A percentile compares a stretch with the other conserved stretches of the same genome.
phyloP scores from a whole-genome alignment of 805 yeast genomes.

The Myxozyma kluyveri region DNA sequence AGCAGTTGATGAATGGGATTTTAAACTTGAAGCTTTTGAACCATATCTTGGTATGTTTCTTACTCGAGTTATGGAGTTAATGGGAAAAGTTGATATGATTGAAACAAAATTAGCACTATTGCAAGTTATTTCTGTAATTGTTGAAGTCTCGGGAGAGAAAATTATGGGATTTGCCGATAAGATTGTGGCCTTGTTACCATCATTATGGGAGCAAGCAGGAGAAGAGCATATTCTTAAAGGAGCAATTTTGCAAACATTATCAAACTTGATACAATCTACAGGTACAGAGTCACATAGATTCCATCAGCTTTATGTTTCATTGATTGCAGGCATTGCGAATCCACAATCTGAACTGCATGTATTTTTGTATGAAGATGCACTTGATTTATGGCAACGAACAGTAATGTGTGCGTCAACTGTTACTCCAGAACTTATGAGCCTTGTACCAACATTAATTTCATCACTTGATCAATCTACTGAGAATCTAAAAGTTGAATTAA shows the following conservation, averaged over 20 bases:
- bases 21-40: conserved; percentile 62
- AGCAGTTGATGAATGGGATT: conserved; percentile 83
- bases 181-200: conserved; percentile 55
- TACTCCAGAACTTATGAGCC: conserved; percentile 44
- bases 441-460: conserved; percentile 52
- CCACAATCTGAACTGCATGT: conserved; percentile 53
- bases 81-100: conserved; percentile 53
- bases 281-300: conserved; percentile 26
- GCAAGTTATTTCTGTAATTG: conserved; percentile 60
- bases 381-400: conserved; percentile 76
- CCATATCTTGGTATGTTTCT: conserved; percentile 56
- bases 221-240: conserved; percentile 41
- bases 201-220: conserved; percentile 65
- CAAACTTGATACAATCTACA: conserved; percentile 36
- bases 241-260: conserved; percentile 40
- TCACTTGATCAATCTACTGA: conserved; percentile 65
- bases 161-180: conserved; percentile 35
- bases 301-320: conserved; percentile 50
- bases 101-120: conserved; percentile 77
- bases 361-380: conserved; percentile 78
- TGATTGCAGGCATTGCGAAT: conserved; percentile 61
- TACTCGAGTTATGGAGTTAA: conserved; percentile 47
- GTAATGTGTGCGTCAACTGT: conserved; percentile 49
- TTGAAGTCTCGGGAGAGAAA: conserved; percentile 37
- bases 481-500: conserved; percentile 35